Evolutionary conservation across 1,284 basidiomycete genomes (phyloP).

Genomic region (Amylostereum areolatum): DNA sequence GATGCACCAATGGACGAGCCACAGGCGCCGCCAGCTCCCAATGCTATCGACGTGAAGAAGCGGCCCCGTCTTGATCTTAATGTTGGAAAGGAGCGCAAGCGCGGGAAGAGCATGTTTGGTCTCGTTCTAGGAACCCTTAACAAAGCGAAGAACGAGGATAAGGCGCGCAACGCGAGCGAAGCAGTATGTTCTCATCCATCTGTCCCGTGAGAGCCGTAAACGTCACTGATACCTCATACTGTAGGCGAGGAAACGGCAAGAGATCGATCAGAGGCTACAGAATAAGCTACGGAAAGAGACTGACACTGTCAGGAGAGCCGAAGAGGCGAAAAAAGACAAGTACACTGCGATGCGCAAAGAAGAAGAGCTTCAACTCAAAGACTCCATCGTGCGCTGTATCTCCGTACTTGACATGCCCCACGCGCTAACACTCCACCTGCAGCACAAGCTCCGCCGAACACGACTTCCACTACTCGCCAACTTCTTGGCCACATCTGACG

Average conservation of each 20-base stretch:
- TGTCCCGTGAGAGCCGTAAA: neutral
- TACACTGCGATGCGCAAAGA: constrained; percentile 66
- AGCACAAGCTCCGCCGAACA: constrained; percentile 68
- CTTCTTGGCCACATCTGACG: constrained; percentile 71
- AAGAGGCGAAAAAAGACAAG: constrained; percentile 80
- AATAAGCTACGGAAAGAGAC: constrained; percentile 75
- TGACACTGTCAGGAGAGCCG: constrained; percentile 73
- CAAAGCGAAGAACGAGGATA: constrained; percentile 78
- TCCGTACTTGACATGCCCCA: neutral
- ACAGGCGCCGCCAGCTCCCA: constrained; percentile 19
- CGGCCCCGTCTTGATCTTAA: constrained; percentile 67
- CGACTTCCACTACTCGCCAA: constrained; percentile 67
- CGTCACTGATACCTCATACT: constrained; percentile 5
- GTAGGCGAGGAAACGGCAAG: constrained; percentile 73
- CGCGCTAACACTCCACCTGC: neutral
- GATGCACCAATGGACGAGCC: constrained; percentile 25
- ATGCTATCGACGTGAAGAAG: constrained; percentile 36
- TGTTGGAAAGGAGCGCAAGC: constrained; percentile 52
- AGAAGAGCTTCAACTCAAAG: constrained; percentile 72
- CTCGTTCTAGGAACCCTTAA: constrained; percentile 73
- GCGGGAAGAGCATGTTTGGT: constrained; percentile 80
- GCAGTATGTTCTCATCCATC: constrained; percentile 45
- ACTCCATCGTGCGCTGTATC: constrained; percentile 56
- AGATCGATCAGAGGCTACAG: constrained; percentile 76
- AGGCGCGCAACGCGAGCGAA: constrained; percentile 71